Base-by-base conservation (phyloP, 1,139 yeast species). In the Hansenula lynferdii region DNA sequence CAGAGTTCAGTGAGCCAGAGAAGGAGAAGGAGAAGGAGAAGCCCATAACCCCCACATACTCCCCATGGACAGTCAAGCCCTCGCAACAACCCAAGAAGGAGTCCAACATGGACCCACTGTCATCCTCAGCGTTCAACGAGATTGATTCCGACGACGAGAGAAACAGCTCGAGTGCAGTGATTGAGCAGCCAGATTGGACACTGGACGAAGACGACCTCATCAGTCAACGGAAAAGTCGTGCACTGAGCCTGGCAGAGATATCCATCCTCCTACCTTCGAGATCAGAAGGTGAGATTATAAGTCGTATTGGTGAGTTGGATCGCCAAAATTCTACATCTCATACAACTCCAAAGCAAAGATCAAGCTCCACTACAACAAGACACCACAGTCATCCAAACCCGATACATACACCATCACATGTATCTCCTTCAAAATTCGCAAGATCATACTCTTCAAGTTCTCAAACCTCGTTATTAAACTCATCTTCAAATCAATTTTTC, bases 201-300 rank as follows among this genome's bases (percentile, higher is more conserved):
- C 31, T 73, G 2, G 74, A 75, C 61, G 95, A 85, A 49, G 95
- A 87, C 59, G 92, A 84, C 53, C 79, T 83, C 43, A 63, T 87
- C 40, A 57, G 83, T 31, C 71, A 77, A 42, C 69, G 90, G 38
- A 65, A 74, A 31, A 69, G 67, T 47, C 59, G 78, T 42, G 85
- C 82, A 43, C 63, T 87, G 26, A 72, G 85, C 25, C 72, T 84
- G 51, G 85, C 85, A 12, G 96, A 87, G 58, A 65, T 87, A 33
- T 75, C 85, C 10, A 79, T 86, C 29, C 62, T 86, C 36, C 65
- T 87, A 35, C 90, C 92, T 6, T 77, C 75, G 44, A 71, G 87
- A 45, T 72, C 92, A 1, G 92, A 83, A 54, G 70, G 70, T n/a
- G 94, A 85, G 49, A 85, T 85, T 28, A 70, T 77, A 69, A 61